Evolutionary conservation across 169 alveolate species (phyloP).

Genomic region (Plasmodium yoelii): DNA sequence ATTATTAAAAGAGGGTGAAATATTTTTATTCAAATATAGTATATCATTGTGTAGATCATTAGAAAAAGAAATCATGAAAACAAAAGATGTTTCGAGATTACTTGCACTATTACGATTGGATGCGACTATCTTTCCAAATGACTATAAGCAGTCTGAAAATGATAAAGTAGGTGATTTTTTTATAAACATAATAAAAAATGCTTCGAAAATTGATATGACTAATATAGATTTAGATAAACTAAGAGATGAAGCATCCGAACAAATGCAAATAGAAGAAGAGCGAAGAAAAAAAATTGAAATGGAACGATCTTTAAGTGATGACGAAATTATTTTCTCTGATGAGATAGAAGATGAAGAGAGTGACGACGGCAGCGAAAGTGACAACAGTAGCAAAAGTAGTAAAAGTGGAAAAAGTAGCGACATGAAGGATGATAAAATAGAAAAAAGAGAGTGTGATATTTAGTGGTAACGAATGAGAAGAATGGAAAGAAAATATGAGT

Average conservation of each 20-base stretch:
- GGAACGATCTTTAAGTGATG: conserved; percentile 67
- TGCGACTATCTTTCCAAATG: conserved; percentile 79
- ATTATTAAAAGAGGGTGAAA: conserved; percentile 79
- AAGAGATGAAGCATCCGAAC: conserved; percentile 79
- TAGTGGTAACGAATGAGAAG: conserved; percentile 9
- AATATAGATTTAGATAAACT: conserved; percentile 62
- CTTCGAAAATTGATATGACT: conserved; percentile 76
- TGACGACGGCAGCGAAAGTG: neutral
- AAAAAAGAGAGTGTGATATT: conserved; percentile 4
- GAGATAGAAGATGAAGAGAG: conserved; percentile 50
- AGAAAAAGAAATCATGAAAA: conserved; percentile 76
- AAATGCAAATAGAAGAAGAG: conserved; percentile 81
- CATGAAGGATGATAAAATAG: neutral
- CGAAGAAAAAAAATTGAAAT: conserved; percentile 77
- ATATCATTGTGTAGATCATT: conserved; percentile 79
- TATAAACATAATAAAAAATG: conserved; percentile 77
- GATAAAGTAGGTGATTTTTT: conserved; percentile 77
- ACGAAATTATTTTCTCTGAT: conserved; percentile 76
- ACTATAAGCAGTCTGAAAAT: conserved; percentile 71
- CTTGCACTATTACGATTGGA: conserved; percentile 82
- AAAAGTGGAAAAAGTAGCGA: neutral
- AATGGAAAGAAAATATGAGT: neutral
- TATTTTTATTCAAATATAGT: conserved; percentile 82
- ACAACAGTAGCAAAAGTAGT: conserved; percentile 12
- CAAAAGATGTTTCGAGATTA: conserved; percentile 80